A percentile compares a stretch with the other conserved stretches of the same genome.
Conservation (phyloP, 2,329 filamentous ascomycete genomes). For the Biscogniauxia mediterranea region DNA sequence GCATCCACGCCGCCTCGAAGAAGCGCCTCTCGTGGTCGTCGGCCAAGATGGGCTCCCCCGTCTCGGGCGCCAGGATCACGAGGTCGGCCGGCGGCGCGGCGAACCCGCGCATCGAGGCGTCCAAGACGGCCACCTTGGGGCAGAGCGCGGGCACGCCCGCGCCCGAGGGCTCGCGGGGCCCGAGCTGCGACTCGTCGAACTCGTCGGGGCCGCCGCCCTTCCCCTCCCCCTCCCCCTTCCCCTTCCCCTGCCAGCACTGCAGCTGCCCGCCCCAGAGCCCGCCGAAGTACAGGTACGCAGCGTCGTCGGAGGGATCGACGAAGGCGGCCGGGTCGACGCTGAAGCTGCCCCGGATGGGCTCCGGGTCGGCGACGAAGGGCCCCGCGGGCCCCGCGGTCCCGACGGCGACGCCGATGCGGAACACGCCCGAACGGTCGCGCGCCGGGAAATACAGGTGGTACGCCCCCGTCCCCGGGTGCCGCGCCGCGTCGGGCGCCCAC, state of each 20-base stretch:
- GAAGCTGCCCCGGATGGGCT: slow-evolving; percentile 66
- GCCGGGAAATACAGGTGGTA: slow-evolving; percentile 80
- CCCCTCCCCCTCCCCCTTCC: too few species aligned
- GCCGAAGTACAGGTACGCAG: slow-evolving; percentile 72
- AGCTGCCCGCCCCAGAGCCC: slow-evolving; percentile 80
- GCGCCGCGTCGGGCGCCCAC: slow-evolving; percentile 76
- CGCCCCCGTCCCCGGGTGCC: slow-evolving; percentile 55
- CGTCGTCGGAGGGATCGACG: slow-evolving; percentile 57
- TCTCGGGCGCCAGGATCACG: slow-evolving; percentile 61
- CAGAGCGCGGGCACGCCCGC: slow-evolving; percentile 56
- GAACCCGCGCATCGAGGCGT: slow-evolving; percentile 65
- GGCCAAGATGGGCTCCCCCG: slow-evolving; percentile 56
- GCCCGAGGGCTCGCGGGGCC: slow-evolving; percentile 59
- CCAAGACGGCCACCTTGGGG: slow-evolving; percentile 65
- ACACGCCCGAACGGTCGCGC: slow-evolving; percentile 65
- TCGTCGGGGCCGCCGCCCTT: too few species aligned
- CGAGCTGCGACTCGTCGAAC: slow-evolving; percentile 56
- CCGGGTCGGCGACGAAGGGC: slow-evolving; percentile 64
- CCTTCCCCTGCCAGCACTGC: slow-evolving; percentile 66
- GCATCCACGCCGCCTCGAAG: slow-evolving; percentile 80
- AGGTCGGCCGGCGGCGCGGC: slow-evolving; percentile 55
- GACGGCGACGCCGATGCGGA: slow-evolving; percentile 72
- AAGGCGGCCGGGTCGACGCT: slow-evolving; percentile 76
- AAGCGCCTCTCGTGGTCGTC: slow-evolving; percentile 73
- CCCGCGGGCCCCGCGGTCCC: slow-evolving; percentile 63